Evolutionary conservation across 805 yeast species (phyloP).

Genomic region (Scheffersomyces lignosus): DNA sequence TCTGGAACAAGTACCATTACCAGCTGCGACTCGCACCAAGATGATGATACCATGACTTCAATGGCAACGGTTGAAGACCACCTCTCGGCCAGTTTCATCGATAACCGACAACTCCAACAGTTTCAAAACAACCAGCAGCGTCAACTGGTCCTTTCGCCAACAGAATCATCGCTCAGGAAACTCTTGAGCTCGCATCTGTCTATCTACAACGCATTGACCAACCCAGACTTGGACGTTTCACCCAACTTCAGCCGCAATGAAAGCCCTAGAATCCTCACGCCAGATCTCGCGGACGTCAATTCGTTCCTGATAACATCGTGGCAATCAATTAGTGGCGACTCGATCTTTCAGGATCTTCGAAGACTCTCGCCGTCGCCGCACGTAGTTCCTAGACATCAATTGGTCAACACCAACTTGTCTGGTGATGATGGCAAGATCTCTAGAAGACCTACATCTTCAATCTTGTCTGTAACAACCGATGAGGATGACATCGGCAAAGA

Average conservation of each 20-base stretch:
- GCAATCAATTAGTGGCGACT: slow-evolving; percentile 29
- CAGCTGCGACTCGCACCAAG: too few relatives aligned
- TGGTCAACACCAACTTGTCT: slow-evolving; percentile 7
- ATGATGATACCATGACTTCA: too few relatives aligned
- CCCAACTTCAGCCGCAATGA: not conserved
- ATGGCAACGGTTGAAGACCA: too few relatives aligned
- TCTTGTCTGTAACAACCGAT: slow-evolving; percentile 29
- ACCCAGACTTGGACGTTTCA: slow-evolving; percentile 40
- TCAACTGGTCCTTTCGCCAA: too few relatives aligned
- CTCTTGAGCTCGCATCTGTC: slow-evolving; percentile 39
- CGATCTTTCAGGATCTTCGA: slow-evolving; percentile 12
- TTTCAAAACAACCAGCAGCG: too few relatives aligned
- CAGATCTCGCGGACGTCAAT: slow-evolving; percentile 10
- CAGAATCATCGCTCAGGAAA: slow-evolving; percentile 14
- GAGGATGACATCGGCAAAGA: slow-evolving; percentile 20
- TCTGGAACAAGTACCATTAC: too few relatives aligned
- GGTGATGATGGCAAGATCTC: slow-evolving; percentile 2
- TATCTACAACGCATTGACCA: slow-evolving; percentile 36
- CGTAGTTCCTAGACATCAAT: slow-evolving; percentile 4
- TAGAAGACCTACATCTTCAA: slow-evolving; percentile 14
- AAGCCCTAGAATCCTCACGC: slow-evolving; percentile 2
- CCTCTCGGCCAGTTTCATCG: too few relatives aligned
- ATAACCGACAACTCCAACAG: too few relatives aligned
- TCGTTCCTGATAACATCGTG: slow-evolving; percentile 25
- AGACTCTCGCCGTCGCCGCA: slow-evolving; percentile 8